phyloP scores from a whole-genome alignment of 192 early-diverging fungal species.

The Mortierella antarctica region DNA sequence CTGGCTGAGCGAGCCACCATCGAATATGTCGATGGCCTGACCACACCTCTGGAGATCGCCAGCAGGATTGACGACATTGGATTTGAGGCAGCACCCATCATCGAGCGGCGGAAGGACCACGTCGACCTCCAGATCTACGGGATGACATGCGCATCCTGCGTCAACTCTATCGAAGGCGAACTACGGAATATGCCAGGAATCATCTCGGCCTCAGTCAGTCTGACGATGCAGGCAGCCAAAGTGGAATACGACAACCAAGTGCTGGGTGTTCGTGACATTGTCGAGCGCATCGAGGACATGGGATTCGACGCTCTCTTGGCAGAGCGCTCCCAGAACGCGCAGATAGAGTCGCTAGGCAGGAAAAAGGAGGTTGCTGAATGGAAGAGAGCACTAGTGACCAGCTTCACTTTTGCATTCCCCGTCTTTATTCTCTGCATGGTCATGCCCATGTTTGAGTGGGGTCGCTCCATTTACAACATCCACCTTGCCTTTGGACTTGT shows the following conservation, averaged over 20 bases:
- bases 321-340: slow-evolving; percentile 73
- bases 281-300: slow-evolving; percentile 81
- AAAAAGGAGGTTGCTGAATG: slow-evolving; percentile 88
- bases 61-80: slow-evolving; percentile 78
- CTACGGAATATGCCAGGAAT: slow-evolving; percentile 70
- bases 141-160: slow-evolving; percentile 91
- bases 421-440: slow-evolving; percentile 88
- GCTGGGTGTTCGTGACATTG: slow-evolving; percentile 83
- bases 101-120: slow-evolving; percentile 57
- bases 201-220: slow-evolving; percentile 73
- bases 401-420: slow-evolving; percentile 81
- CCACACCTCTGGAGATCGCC: slow-evolving; percentile 62
- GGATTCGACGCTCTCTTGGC: slow-evolving; percentile 83
- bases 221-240: slow-evolving; percentile 77
- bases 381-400: slow-evolving; percentile 71
- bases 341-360: slow-evolving; percentile 88
- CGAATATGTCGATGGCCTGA: slow-evolving; percentile 63
- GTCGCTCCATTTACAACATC: slow-evolving; percentile 25
- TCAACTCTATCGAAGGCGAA: slow-evolving; percentile 79
- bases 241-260: slow-evolving; percentile 74
- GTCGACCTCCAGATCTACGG: slow-evolving; percentile 88
- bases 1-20: slow-evolving; percentile 85
- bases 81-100: slow-evolving; percentile 73
- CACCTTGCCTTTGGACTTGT: slow-evolving; percentile 73
- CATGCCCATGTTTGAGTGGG: slow-evolving; percentile 63